A percentile compares a stretch with the other conserved stretches of the same genome.
These are phyloP conservation scores for Rhizopogon sp. DNA, from an alignment of 768 basidiomycete species.

Conservation along the genomic window DNA sequence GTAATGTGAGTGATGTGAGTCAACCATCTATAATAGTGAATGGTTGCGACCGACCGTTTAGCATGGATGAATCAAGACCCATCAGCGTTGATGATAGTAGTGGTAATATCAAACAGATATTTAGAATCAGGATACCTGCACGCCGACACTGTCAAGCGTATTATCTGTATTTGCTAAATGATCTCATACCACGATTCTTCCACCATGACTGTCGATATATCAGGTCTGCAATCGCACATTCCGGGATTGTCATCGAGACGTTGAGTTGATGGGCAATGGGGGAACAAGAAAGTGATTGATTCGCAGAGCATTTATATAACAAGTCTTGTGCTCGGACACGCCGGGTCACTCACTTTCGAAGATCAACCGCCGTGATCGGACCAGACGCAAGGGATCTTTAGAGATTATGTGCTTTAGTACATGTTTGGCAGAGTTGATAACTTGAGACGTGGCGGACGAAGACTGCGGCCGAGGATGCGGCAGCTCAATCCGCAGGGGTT, in stretches of 20 bases:
- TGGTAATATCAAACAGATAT: slow-evolving; percentile 55
- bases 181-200: slow-evolving; percentile 47
- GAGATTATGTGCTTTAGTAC: not conserved
- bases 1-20: slow-evolving; percentile 19
- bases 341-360: not conserved
- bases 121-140: slow-evolving; percentile 52
- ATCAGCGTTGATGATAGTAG: slow-evolving; percentile 63
- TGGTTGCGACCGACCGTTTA: slow-evolving; percentile 37
- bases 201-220: slow-evolving; percentile 59
- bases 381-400: not conserved
- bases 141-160: not conserved
- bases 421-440: not conserved
- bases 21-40: slow-evolving; percentile 16
- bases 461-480: not conserved
- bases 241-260: slow-evolving; percentile 30
- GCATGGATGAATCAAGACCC: slow-evolving; percentile 64
- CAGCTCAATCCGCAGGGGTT: not conserved
- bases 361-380: not conserved
- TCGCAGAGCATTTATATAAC: not conserved
- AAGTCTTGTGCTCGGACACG: not conserved
- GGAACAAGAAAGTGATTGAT: not conserved
- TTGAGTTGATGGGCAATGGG: not conserved
- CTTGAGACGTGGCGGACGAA: slow-evolving; percentile 5
- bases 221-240: slow-evolving; percentile 55
- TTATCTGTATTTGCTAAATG: not conserved